Evolutionary conservation across 139 green algal species (phyloP).

Genomic region (Coelastrella sp.): DNA sequence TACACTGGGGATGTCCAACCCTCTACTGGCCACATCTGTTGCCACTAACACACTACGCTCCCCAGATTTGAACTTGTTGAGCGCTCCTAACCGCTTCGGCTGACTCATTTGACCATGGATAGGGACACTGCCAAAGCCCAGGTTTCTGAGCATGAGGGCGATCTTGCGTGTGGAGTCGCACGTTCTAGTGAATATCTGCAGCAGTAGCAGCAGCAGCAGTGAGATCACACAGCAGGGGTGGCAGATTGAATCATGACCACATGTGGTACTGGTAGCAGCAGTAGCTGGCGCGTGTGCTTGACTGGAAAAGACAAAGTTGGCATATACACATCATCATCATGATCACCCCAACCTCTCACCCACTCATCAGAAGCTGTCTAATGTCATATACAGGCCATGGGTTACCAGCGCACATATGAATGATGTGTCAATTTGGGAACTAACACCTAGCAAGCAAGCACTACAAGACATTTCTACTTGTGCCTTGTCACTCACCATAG

Average conservation of each 20-base stretch:
- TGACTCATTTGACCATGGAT: conserved; percentile 99
- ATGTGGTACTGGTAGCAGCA: too few relatives aligned
- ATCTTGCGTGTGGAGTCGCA: conserved; percentile 93
- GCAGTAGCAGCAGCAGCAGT: not conserved
- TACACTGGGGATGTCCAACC: conserved; percentile 96
- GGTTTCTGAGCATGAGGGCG: conserved; percentile 94
- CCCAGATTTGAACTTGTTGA: conserved; percentile 98
- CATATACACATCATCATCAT: too few relatives aligned
- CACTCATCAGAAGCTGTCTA: too few relatives aligned
- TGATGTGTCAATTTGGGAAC: too few relatives aligned
- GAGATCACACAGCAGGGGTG: not conserved
- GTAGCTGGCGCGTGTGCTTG: too few relatives aligned
- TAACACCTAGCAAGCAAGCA: too few relatives aligned
- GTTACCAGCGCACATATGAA: too few relatives aligned
- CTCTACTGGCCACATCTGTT: conserved; percentile 92
- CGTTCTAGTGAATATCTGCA: conserved; percentile 95
- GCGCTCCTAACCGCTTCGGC: conserved; percentile 93
- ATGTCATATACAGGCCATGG: too few relatives aligned
- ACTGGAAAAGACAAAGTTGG: too few relatives aligned
- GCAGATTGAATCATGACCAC: too few relatives aligned
- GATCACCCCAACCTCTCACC: too few relatives aligned
- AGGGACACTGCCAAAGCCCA: conserved; percentile 96
- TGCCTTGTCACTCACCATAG: conserved; percentile 82
- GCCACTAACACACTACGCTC: conserved; percentile 79
- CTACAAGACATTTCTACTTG: too few relatives aligned